Evolutionary conservation across 2,329 filamentous ascomycete species (phyloP).

Genomic region (Claviceps quebecensis): DNA sequence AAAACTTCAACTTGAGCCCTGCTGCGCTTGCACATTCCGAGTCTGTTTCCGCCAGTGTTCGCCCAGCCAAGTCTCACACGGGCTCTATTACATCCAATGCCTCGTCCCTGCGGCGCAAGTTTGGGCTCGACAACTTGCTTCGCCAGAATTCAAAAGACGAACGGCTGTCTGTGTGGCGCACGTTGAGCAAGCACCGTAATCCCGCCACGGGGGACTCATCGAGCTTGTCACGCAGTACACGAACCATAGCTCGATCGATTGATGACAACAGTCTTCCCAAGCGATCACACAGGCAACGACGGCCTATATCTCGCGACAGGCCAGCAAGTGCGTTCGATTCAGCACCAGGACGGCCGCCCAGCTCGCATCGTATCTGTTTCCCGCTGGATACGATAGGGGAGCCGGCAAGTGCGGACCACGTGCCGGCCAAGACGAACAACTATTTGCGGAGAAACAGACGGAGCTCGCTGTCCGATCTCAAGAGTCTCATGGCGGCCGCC

Average conservation of each 20-base stretch:
- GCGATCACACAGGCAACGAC: conserved; percentile 18
- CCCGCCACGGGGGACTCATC: conserved; percentile 44
- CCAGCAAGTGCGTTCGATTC: conserved; percentile 52
- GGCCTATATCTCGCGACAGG: conserved; percentile 44
- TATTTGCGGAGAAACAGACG: conserved; percentile 60
- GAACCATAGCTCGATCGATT: conserved; percentile 63
- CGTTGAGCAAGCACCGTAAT: conserved; percentile 68
- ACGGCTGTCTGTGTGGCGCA: conserved; percentile 69
- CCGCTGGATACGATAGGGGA: conserved; percentile 46
- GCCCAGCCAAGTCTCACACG: conserved; percentile 45
- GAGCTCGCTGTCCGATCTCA: conserved; percentile 82
- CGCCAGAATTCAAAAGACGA: conserved; percentile 70
- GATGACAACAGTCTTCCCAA: conserved; percentile 44
- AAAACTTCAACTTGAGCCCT: conserved; percentile 16
- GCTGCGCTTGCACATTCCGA: conserved; percentile 34
- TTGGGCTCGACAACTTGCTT: conserved; percentile 63
- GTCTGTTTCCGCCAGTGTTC: conserved; percentile 41
- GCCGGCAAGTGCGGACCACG: conserved; percentile 30
- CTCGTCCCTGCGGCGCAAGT: conserved; percentile 71
- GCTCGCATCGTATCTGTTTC: conserved; percentile 42
- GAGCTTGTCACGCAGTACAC: conserved; percentile 51
- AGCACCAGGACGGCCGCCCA: conserved; percentile 35
- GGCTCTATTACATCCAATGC: conserved; percentile 75
- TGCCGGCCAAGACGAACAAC: conserved; percentile 17
- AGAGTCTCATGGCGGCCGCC: conserved; percentile 49